Base-by-base conservation (phyloP, 2,329 filamentous ascomycete genomes). In the Phyllosticta paracitricarpa region DNA sequence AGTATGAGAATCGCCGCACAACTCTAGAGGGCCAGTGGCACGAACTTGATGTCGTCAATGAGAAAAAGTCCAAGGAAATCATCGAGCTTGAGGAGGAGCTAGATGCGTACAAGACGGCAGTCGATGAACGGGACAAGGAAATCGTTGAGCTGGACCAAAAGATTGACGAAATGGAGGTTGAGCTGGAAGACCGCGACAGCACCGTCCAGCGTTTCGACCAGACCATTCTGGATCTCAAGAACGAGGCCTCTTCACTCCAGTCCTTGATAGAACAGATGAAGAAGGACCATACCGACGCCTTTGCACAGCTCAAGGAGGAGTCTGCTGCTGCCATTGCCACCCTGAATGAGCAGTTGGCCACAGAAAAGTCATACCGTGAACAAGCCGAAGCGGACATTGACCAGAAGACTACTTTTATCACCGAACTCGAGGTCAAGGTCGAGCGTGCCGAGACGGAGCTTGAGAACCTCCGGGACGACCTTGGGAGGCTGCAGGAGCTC, bases 251-350 rank as follows among this genome's bases (percentile, higher is more conserved):
- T 24, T 67, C 69, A 14, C 66, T 77, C 40, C 71, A 72, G 4
- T 62, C 65, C 19, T 70, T 77, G 7, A 72, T 78, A 51, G 70
- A 66, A 2, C 66, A 66, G 3, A 73, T 78, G 63, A 76, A 79
- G 64, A 63, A 71, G 12, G 71, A 76, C 30, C 74, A 78, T 60
- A 63, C 66, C 4, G 66, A 67, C 1, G 67, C 67, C 19, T 69
- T 79, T 14, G 66, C 64, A 2, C 68, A 72, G 53, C 72, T 79
- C 68, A 72, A 77, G 59, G 63, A 69, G 19, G 73, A 75, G 51
- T 73, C 77, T 61, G 70, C 71, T 6, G 59, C 61, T 12, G 40
- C 54, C 2, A 55, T 61, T 12, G 24, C 60, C 4, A 28, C 72
- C 1, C 69, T 79, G 1, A 68, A 78, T 59, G 66, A 65, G 10